Conservation (phyloP, 257 asterid genomes). For the Sherardia arvensis region DNA sequence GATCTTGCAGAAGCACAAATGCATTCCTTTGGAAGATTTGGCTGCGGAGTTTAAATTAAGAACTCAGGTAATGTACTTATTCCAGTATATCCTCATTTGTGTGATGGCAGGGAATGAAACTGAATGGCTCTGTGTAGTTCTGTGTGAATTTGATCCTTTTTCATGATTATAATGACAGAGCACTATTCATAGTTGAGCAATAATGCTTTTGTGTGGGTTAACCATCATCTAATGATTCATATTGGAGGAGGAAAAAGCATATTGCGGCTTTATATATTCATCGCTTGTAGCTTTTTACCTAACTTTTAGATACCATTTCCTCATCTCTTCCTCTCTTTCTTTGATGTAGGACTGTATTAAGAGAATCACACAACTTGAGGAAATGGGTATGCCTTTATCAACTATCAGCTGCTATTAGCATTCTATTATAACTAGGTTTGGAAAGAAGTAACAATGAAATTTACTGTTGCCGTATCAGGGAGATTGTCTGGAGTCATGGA, state of each 20-base stretch:
- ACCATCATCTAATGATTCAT: not conserved
- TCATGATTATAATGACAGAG: conserved; percentile 5
- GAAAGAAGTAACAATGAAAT: not conserved
- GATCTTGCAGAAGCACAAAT: conserved; percentile 72
- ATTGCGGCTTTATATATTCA: not conserved
- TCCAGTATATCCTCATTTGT: not conserved
- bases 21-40: conserved; percentile 93
- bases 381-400: conserved; percentile 86
- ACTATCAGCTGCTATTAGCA: not conserved
- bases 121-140: not conserved
- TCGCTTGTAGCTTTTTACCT: not conserved
- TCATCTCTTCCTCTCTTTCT: conserved; percentile 14
- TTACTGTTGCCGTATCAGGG: conserved; percentile 33
- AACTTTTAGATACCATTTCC: not conserved
- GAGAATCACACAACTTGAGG: conserved; percentile 65
- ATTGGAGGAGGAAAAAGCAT: not conserved
- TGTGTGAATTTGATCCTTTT: not conserved
- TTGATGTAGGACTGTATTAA: conserved; percentile 87
- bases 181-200: not conserved
- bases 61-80: conserved; percentile 59
- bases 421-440: too few relatives aligned
- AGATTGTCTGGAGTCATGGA: conserved; percentile 96
- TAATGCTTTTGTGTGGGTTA: not conserved
- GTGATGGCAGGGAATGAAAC: conserved; percentile 1
- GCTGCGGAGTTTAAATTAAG: conserved; percentile 96